A percentile compares a stretch with the other conserved stretches of the same genome.
Conservation (phyloP, 169 alveolate species). For the Ophryocystis elektroscirrha region DNA sequence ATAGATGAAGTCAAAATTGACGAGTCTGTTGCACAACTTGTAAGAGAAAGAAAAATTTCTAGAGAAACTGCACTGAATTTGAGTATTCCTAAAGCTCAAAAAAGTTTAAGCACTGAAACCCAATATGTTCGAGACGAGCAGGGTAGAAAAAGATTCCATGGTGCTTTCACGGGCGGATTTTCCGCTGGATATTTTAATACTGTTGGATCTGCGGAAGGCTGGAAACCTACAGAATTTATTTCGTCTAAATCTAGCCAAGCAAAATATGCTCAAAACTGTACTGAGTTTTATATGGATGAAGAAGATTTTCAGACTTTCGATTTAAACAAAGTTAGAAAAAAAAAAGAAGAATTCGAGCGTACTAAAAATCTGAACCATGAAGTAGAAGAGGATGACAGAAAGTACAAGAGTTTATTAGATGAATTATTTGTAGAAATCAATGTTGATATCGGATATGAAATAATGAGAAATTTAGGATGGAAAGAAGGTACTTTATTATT, state of each 20-base stretch:
- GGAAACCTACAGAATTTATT: background rate
- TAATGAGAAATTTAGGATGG: too few species aligned
- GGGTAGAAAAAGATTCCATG: too few species aligned
- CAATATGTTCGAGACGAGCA: too few species aligned
- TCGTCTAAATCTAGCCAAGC: background rate
- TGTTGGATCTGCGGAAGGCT: background rate
- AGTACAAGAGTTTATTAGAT: background rate
- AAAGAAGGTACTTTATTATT: too few species aligned
- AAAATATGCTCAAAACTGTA: background rate
- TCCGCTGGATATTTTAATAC: background rate
- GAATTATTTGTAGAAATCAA: background rate
- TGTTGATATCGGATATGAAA: background rate
- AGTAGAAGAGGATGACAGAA: background rate
- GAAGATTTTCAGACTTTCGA: too few species aligned
- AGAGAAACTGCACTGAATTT: too few species aligned
- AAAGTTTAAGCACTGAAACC: too few species aligned
- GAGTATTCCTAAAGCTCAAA: too few species aligned
- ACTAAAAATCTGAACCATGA: background rate
- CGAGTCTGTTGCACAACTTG: too few species aligned
- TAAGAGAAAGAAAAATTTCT: too few species aligned
- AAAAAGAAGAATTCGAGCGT: background rate
- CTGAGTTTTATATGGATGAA: background rate
- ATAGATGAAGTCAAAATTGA: too few species aligned
- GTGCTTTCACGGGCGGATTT: conserved; percentile 1
- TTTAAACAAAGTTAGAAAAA: background rate